These are phyloP conservation scores for Vigna nakashimae DNA, from an alignment of 306 rosid species.

Conservation along the genomic window DNA sequence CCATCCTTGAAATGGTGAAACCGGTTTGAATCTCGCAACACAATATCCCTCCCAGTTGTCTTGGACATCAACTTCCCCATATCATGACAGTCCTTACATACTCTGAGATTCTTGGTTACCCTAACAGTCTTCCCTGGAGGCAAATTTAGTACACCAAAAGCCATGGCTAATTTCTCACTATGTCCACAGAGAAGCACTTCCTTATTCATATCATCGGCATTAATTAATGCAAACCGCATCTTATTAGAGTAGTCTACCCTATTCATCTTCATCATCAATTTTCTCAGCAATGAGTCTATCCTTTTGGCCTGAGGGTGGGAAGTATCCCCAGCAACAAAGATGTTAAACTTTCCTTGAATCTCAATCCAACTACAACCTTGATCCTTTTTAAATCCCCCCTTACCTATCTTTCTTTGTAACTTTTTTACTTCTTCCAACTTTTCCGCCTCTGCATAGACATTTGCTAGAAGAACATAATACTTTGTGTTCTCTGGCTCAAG, in stretches of 20 bases:
- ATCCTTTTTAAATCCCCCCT: slow-evolving; percentile 43
- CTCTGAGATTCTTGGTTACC: slow-evolving; percentile 46
- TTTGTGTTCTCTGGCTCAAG: slow-evolving; percentile 75
- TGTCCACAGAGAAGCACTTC: slow-evolving; percentile 72
- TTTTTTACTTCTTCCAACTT: slow-evolving; percentile 73
- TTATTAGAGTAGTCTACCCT: slow-evolving; percentile 60
- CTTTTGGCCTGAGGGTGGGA: slow-evolving; percentile 64
- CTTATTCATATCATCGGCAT: slow-evolving; percentile 69
- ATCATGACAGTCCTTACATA: slow-evolving; percentile 51
- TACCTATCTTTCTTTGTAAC: slow-evolving; percentile 32
- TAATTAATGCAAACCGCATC: slow-evolving; percentile 63
- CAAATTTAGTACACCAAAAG: slow-evolving; percentile 53
- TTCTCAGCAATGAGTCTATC: slow-evolving; percentile 57
- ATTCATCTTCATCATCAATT: slow-evolving; percentile 57
- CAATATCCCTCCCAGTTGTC: slow-evolving; percentile 35
- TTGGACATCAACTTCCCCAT: slow-evolving; percentile 49
- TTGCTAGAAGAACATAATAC: slow-evolving; percentile 67
- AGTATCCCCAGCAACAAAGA: slow-evolving; percentile 63
- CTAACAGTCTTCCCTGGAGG: slow-evolving; percentile 44
- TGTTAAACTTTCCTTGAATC: slow-evolving; percentile 38
- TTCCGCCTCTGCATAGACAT: slow-evolving; percentile 73
- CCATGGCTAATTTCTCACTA: slow-evolving; percentile 79
- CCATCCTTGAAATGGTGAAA: slow-evolving; percentile 55
- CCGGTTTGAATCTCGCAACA: slow-evolving; percentile 47
- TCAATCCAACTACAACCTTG: slow-evolving; percentile 46